Evolutionary conservation across 495 filamentous ascomycete genomes (phyloP).

Genomic region (Aspergillus haitiensis): DNA sequence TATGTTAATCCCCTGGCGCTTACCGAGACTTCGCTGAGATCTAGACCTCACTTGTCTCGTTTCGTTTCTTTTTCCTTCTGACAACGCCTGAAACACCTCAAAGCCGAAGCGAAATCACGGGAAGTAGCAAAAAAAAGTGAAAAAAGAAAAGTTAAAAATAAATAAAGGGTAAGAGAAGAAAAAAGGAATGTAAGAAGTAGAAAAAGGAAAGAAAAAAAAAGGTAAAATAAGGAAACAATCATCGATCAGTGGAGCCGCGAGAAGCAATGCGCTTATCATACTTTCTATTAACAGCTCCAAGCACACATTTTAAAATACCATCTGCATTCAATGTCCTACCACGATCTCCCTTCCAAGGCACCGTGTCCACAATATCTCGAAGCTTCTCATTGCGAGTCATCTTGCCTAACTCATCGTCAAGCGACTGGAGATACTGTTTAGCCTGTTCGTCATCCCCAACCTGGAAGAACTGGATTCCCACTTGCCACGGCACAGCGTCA

Average conservation of each 20-base stretch:
- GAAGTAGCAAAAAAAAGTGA: background rate
- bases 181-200: background rate
- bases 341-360: slow-evolving; percentile 61
- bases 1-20: too few species aligned
- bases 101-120: background rate
- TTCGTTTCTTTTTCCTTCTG: too few species aligned
- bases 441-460: slow-evolving; percentile 75
- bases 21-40: too few species aligned
- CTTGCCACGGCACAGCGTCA: slow-evolving; percentile 76
- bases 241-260: slow-evolving; percentile 12
- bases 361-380: slow-evolving; percentile 93
- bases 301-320: slow-evolving; percentile 77
- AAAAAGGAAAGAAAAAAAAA: slow-evolving; percentile 20
- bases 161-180: background rate
- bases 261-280: slow-evolving; percentile 33
- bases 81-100: background rate
- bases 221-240: slow-evolving; percentile 16
- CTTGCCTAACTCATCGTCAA: slow-evolving; percentile 75
- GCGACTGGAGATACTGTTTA: slow-evolving; percentile 60
- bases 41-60: too few species aligned
- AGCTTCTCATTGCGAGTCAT: slow-evolving; percentile 50
- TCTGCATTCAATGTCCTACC: slow-evolving; percentile 56
- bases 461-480: slow-evolving; percentile 97
- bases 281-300: slow-evolving; percentile 56
- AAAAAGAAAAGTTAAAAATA: background rate